Conservation (phyloP, 1,139 yeast genomes). For the Blastobotrys apis region DNA sequence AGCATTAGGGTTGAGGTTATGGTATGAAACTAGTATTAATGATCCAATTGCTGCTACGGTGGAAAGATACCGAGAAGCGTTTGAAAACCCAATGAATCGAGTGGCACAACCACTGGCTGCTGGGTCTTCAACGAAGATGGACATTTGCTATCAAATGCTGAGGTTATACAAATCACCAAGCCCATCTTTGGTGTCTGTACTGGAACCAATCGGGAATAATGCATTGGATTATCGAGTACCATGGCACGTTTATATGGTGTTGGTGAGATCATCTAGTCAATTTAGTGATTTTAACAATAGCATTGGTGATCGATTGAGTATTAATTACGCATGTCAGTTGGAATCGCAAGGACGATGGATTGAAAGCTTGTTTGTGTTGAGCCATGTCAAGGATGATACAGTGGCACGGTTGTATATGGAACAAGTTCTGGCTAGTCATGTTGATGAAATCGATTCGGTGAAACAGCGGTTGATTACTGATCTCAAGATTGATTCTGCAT, state of each 20-base stretch:
- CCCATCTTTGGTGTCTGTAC: slow-evolving; percentile 24
- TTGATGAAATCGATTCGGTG: slow-evolving; percentile 42
- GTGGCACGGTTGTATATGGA: slow-evolving; percentile 42
- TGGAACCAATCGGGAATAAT: slow-evolving; percentile 18
- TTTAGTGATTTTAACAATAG: slow-evolving; percentile 19
- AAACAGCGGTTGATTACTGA: slow-evolving; percentile 47
- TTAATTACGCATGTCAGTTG: slow-evolving; percentile 52
- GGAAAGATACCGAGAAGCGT: slow-evolving; percentile 28
- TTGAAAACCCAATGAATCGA: slow-evolving; percentile 20
- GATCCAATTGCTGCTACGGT: slow-evolving; percentile 39
- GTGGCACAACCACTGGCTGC: slow-evolving; percentile 27
- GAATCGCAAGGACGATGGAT: slow-evolving; percentile 47
- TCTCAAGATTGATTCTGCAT: slow-evolving; percentile 28
- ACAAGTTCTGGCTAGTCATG: slow-evolving; percentile 46
- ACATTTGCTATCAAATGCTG: slow-evolving; percentile 37
- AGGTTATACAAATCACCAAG: slow-evolving; percentile 42
- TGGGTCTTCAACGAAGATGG: slow-evolving; percentile 15
- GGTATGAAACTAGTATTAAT: slow-evolving; percentile 52
- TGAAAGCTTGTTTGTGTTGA: slow-evolving; percentile 58
- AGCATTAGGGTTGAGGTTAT: slow-evolving; percentile 52
- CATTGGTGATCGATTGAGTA: slow-evolving; percentile 45
- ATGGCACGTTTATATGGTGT: slow-evolving; percentile 54
- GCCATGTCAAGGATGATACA: slow-evolving; percentile 48
- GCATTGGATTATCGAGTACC: slow-evolving; percentile 39
- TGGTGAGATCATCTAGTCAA: slow-evolving; percentile 27